A percentile compares a stretch with the other conserved stretches of the same genome.
Evolutionary conservation across 2,329 filamentous ascomycete genomes (phyloP).

Genomic region (Aspergillus sp.): DNA sequence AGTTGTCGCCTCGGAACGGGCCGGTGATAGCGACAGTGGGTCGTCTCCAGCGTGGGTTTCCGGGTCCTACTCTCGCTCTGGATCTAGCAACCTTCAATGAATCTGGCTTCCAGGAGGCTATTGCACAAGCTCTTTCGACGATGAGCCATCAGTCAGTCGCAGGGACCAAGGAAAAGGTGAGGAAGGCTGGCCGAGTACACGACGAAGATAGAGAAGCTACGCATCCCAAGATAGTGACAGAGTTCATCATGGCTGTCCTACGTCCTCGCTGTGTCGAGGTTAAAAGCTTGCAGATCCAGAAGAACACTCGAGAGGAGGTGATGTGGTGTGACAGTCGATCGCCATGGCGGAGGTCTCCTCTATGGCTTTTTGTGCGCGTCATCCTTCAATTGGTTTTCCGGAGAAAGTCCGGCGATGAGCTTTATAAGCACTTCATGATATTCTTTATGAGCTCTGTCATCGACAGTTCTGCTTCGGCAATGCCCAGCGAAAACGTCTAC

Average conservation of each 20-base stretch:
- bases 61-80: conserved; percentile 31
- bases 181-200: conserved; percentile 30
- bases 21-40: conserved; percentile 30
- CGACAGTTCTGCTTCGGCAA: conserved; percentile 16
- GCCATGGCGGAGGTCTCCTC: conserved; percentile 44
- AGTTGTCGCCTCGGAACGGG: conserved; percentile 35
- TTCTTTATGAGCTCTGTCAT: conserved; percentile 36
- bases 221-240: conserved; percentile 44
- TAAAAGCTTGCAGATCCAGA: conserved; percentile 31
- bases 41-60: conserved; percentile 38
- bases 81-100: conserved; percentile 11
- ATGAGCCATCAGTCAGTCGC: conserved; percentile 27
- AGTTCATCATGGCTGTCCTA: conserved; percentile 41
- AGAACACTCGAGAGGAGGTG: conserved; percentile 48
- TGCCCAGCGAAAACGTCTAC: conserved; percentile 16
- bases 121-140: conserved; percentile 25
- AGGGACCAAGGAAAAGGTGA: conserved; percentile 24
- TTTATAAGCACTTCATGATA: conserved; percentile 46
- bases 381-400: conserved; percentile 8
- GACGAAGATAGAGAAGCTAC: conserved; percentile 42
- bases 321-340: conserved; percentile 26
- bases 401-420: conserved; percentile 2
- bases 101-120: conserved; percentile 13
- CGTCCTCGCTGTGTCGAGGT: conserved; percentile 27
- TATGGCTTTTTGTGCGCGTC: conserved; percentile 48